Evolutionary conservation across 2,329 filamentous ascomycete genomes (phyloP), one percentile per base, ranked within the genome.

Genomic region (Colletotrichum abscissum): DNA sequence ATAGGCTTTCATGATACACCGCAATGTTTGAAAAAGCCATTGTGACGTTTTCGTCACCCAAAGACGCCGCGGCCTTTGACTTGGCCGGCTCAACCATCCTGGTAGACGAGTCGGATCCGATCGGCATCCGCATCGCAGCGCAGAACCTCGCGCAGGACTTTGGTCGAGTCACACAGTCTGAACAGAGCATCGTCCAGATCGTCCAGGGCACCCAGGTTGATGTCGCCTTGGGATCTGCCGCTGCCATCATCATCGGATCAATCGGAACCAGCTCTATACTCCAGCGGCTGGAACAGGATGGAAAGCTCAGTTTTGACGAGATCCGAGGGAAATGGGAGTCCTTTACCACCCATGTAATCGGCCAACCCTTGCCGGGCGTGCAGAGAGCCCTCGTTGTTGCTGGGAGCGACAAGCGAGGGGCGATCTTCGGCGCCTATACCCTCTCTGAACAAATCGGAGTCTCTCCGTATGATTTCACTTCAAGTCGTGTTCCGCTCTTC

Each of bases 361-460:
- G 77, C 84, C 5, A 80, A 84, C 52, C 89, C 88, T 78, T 86
- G 24, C 80, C 84, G 5, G 86, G 84, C 33, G 83, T 86, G 35
- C 78, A 81, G 8, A 81, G 81, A 63, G 88, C 89, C 1, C 80
- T 91, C 22, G 86, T 91, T 8, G 89, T 91, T 78, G 87, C 86
- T 55, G 89, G 87, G 16, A 89, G 87, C 76, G 89, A 92, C 78
- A 89, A 89, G 67, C 83, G 90, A 71, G 89, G 89, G 33, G 84
- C 88, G 0, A 88, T 91, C 49, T 92, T 88, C 74, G 90, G 89
- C 19, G 81, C 89, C 12, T 91, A 92, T 77, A 88, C 89, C 57
- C 76, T 92, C 28, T 89, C 89, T 0, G 89, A 91, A 76, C 89
- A 92, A 76, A 90, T 91, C 58, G 90, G 90, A 30, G 88, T 91